phyloP scores from a whole-genome alignment of 805 yeast species.

The Maudiozyma turicensis region DNA sequence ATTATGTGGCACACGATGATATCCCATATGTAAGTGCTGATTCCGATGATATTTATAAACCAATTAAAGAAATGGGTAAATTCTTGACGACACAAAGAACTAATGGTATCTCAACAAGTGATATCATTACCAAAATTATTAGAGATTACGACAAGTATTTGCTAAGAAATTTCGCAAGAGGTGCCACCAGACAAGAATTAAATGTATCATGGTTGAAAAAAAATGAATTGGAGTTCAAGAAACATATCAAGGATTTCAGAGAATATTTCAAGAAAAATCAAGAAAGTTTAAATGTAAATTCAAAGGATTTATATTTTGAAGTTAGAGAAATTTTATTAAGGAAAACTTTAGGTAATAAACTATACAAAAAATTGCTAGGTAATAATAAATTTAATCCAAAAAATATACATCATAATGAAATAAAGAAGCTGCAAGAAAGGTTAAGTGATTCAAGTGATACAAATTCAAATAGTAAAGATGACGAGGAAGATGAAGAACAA shows the following conservation, averaged over 20 bases:
- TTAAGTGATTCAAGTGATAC: neutral
- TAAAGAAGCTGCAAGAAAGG: slow-evolving; percentile 40
- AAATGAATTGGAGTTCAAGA: slow-evolving; percentile 88
- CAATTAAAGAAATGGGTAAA: slow-evolving; percentile 83
- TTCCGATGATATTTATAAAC: slow-evolving; percentile 84
- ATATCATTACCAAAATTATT: slow-evolving; percentile 89
- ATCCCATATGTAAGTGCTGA: slow-evolving; percentile 88
- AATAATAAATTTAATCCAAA: slow-evolving; percentile 7
- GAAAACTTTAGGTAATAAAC: slow-evolving; percentile 27
- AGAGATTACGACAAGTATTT: slow-evolving; percentile 93
- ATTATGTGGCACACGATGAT: slow-evolving; percentile 97
- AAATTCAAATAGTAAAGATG: neutral
- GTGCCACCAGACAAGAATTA: slow-evolving; percentile 91
- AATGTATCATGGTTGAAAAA: slow-evolving; percentile 97
- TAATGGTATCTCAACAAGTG: slow-evolving; percentile 92
- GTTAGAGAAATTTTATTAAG: slow-evolving; percentile 56
- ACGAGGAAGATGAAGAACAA: neutral
- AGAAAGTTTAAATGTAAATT: slow-evolving; percentile 55
- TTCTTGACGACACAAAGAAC: slow-evolving; percentile 93
- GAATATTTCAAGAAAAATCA: slow-evolving; percentile 75
- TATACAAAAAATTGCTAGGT: slow-evolving; percentile 24
- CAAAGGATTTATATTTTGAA: slow-evolving; percentile 77
- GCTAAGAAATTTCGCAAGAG: slow-evolving; percentile 95
- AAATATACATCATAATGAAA: neutral
- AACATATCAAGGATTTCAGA: slow-evolving; percentile 81